phyloP scores from a whole-genome alignment of 2,329 filamentous ascomycete species.

The Zymoseptoria ardabiliae region DNA sequence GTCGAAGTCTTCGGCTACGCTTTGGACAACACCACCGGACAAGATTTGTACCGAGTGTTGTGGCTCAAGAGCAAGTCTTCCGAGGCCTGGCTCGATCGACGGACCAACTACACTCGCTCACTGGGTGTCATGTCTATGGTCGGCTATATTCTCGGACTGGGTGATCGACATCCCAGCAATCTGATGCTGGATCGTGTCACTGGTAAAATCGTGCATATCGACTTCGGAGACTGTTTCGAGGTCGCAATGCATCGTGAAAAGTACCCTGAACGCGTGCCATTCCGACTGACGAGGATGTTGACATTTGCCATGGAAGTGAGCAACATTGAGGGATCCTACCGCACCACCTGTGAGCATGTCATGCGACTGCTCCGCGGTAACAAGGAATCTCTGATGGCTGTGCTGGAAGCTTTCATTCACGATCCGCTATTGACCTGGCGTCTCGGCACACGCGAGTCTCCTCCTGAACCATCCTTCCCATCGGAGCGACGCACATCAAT shows the following conservation, averaged over 20 bases:
- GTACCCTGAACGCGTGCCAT: conserved; percentile 93
- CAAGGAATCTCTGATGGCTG: conserved; percentile 97
- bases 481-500: conserved; percentile 55
- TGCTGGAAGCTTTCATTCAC: conserved; percentile 97
- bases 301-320: conserved; percentile 99
- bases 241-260: conserved; percentile 99
- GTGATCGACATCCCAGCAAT: conserved; percentile 95
- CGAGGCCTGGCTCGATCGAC: conserved; percentile 92
- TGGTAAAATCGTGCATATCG: conserved; percentile 95
- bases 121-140: conserved; percentile 99
- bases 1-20: conserved; percentile 99
- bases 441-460: conserved; percentile 58
- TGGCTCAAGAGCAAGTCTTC: conserved; percentile 99
- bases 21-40: conserved; percentile 96
- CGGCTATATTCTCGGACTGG: conserved; percentile 95
- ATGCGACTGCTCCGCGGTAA: conserved; percentile 96
- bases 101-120: conserved; percentile 97
- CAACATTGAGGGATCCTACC: conserved; percentile 98
- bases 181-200: conserved; percentile 94
- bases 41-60: conserved; percentile 93
- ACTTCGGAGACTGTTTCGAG: conserved; percentile 99
- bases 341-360: conserved; percentile 95
- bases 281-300: conserved; percentile 96
- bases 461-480: conserved; percentile 52
- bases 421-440: conserved; percentile 98